Percentiles rank a stretch among this genome's conserved stretches.
These are phyloP conservation scores for Calocera cornea DNA, from an alignment of 768 basidiomycete genomes.

Conservation along the genomic window DNA sequence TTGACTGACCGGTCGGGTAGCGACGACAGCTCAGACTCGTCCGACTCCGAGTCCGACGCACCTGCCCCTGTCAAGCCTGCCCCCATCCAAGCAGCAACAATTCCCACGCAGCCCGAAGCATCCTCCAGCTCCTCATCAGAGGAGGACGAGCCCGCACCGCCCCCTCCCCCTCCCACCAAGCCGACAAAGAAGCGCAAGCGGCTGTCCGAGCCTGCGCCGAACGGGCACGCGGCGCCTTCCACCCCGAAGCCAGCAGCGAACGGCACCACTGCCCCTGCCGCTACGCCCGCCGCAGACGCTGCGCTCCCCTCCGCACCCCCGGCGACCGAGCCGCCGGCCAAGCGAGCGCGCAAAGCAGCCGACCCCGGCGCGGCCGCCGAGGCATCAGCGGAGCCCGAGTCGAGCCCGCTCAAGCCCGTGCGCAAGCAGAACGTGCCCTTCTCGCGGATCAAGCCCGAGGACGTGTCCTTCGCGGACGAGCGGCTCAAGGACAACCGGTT, in stretches of 20 bases:
- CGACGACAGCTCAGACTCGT: conserved; percentile 13
- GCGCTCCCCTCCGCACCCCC: conserved; percentile 39
- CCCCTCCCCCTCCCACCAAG: conserved; percentile 4
- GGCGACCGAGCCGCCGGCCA: conserved; percentile 22
- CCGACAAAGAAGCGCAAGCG: conserved; percentile 11
- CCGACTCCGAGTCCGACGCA: conserved; percentile 13
- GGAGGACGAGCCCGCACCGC: not conserved
- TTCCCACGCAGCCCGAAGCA: conserved; percentile 6
- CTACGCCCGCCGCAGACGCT: conserved; percentile 30
- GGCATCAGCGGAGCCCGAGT: conserved; percentile 28
- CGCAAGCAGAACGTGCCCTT: conserved; percentile 49
- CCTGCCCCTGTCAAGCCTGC: not conserved
- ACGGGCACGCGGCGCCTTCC: not conserved
- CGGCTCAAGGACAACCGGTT: conserved; percentile 63
- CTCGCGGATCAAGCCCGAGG: conserved; percentile 58
- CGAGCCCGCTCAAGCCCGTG: conserved; percentile 7
- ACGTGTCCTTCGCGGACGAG: conserved; percentile 36
- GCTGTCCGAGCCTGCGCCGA: conserved; percentile 18
- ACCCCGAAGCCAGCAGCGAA: not conserved
- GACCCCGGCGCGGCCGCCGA: conserved; percentile 37
- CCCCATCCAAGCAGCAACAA: not conserved
- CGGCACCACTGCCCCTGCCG: not conserved
- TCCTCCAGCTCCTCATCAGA: conserved; percentile 11
- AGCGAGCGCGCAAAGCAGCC: conserved; percentile 33
- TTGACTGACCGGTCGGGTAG: conserved; percentile 6